phyloP scores from a whole-genome alignment of 805 yeast genomes.

The Saccharomycopsis fermentans region DNA sequence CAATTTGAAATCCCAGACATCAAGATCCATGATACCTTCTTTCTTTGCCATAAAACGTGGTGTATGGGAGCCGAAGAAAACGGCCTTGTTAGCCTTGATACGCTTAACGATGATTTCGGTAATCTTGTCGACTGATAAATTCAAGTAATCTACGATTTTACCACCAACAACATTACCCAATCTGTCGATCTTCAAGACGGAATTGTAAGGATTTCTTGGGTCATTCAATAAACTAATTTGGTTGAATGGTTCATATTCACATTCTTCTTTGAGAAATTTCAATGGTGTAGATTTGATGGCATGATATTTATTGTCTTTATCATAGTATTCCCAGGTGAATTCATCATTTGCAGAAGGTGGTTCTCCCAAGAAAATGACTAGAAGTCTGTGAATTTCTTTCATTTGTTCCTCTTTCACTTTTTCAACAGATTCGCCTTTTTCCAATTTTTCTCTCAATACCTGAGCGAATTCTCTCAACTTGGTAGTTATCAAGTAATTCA shows the following conservation, averaged over 20 bases:
- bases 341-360: slow-evolving; percentile 66
- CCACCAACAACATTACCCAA: slow-evolving; percentile 66
- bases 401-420: slow-evolving; percentile 37
- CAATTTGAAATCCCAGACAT: slow-evolving; percentile 55
- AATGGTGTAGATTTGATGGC: slow-evolving; percentile 48
- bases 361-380: slow-evolving; percentile 60
- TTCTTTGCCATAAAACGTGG: slow-evolving; percentile 59
- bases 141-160: slow-evolving; percentile 59
- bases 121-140: slow-evolving; percentile 48
- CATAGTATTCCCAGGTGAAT: slow-evolving; percentile 65
- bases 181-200: slow-evolving; percentile 59
- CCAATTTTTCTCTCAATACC: slow-evolving; percentile 41
- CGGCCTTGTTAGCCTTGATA: slow-evolving; percentile 64
- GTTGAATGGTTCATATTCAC: slow-evolving; percentile 40
- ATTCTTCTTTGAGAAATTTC: slow-evolving; percentile 47
- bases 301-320: slow-evolving; percentile 51
- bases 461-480: slow-evolving; percentile 74
- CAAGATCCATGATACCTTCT: slow-evolving; percentile 64
- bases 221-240: slow-evolving; percentile 66
- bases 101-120: slow-evolving; percentile 55
- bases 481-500: slow-evolving; percentile 56
- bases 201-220: slow-evolving; percentile 62
- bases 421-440: slow-evolving; percentile 31
- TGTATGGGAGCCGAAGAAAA: slow-evolving; percentile 85
- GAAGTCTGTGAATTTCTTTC: slow-evolving; percentile 51